phyloP scores from a whole-genome alignment of 371 early-diverging fungal species.

The Cokeromyces recurvatus region DNA sequence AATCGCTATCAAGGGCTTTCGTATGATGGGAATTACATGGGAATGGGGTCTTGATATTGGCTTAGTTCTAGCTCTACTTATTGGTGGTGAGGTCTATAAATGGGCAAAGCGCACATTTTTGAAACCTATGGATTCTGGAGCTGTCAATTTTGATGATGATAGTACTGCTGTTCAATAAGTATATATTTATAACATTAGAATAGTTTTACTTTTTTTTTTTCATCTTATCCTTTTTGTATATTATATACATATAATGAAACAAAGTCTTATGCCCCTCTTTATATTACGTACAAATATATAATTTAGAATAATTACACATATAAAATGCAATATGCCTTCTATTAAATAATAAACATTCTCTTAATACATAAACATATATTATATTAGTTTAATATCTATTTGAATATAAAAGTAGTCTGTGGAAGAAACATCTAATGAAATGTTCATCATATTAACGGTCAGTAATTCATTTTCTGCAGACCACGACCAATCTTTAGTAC shows the following conservation, averaged over 20 bases:
- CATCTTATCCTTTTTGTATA: too few relatives aligned
- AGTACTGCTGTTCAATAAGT: neutral
- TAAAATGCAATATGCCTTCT: too few relatives aligned
- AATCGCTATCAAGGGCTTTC: slow-evolving; percentile 61
- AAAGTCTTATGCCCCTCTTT: too few relatives aligned
- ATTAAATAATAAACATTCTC: too few relatives aligned
- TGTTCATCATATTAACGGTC: slow-evolving; percentile 8
- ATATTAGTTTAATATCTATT: neutral
- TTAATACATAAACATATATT: too few relatives aligned
- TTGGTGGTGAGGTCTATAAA: slow-evolving; percentile 53
- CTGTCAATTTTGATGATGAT: neutral
- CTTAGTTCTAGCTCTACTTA: slow-evolving; percentile 45
- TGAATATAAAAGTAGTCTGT: slow-evolving; percentile 4
- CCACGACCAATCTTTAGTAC: slow-evolving; percentile 2
- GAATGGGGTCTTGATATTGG: slow-evolving; percentile 70
- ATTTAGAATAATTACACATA: too few relatives aligned
- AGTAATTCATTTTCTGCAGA: neutral
- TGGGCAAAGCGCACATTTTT: slow-evolving; percentile 22
- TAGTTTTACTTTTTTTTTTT: neutral
- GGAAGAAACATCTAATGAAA: neutral
- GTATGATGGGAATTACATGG: slow-evolving; percentile 59
- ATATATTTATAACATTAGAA: neutral
- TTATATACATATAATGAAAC: too few relatives aligned
- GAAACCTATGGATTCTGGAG: slow-evolving; percentile 24
- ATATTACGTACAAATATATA: too few relatives aligned